phyloP scores from a whole-genome alignment of 495 filamentous ascomycete species.

The Friedmanniomyces simplex region DNA sequence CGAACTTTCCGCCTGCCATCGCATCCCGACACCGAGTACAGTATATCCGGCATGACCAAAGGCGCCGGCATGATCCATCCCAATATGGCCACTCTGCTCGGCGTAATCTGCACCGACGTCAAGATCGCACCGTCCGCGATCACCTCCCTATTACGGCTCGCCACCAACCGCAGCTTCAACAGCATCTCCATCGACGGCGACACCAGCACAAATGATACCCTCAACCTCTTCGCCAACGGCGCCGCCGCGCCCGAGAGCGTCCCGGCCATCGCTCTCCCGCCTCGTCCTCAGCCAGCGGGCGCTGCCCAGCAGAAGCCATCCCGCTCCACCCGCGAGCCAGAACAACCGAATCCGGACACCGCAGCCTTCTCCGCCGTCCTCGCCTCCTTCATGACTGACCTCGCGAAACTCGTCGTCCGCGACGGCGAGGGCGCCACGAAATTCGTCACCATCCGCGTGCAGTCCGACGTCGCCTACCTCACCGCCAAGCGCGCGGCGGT shows the following conservation, averaged over 20 bases:
- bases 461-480: constrained; percentile 52
- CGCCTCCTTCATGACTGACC: constrained; percentile 65
- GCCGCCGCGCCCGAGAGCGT: constrained; percentile 57
- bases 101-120: constrained; percentile 87
- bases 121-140: constrained; percentile 62
- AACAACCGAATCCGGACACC: constrained; percentile 37
- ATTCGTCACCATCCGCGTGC: constrained; percentile 87
- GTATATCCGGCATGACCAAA: constrained; percentile 92
- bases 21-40: constrained; percentile 61
- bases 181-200: constrained; percentile 94
- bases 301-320: neutral
- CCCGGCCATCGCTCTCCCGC: neutral
- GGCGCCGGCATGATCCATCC: constrained; percentile 99
- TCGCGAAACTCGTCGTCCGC: constrained; percentile 86
- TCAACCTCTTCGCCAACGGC: constrained; percentile 89
- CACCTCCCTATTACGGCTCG: constrained; percentile 56
- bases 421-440: constrained; percentile 98
- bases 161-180: constrained; percentile 85
- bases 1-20: constrained; percentile 76
- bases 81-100: constrained; percentile 96
- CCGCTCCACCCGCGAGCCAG: neutral
- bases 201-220: constrained; percentile 93
- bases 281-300: no score
- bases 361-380: constrained; percentile 55
- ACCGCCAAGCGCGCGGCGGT: constrained; percentile 52